Evolutionary conservation across 306 rosid species (phyloP).

Genomic region (Abrus pulchellus): DNA sequence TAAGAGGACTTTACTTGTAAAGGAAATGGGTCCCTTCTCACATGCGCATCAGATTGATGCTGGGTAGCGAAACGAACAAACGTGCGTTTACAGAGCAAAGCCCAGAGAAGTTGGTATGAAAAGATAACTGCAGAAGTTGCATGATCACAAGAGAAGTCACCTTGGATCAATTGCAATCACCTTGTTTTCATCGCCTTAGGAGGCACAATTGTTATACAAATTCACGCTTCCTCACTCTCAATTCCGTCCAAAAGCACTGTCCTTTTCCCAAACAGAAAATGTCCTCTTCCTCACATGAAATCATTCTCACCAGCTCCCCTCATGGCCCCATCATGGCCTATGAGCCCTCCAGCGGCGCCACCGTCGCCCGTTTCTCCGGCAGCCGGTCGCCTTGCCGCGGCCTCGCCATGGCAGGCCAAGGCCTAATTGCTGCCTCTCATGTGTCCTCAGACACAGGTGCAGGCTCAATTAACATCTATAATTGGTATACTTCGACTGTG

Average conservation of each 20-base stretch:
- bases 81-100: too few relatives aligned
- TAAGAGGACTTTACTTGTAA: too few relatives aligned
- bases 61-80: too few relatives aligned
- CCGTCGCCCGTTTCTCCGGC: constrained; percentile 50
- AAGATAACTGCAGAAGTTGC: not conserved
- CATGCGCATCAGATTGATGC: too few relatives aligned
- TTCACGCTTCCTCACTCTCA: constrained; percentile 37
- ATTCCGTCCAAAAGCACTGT: too few relatives aligned
- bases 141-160: not conserved
- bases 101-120: not conserved
- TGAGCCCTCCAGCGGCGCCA: constrained; percentile 55
- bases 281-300: constrained; percentile 55
- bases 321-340: constrained; percentile 69
- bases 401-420: constrained; percentile 51
- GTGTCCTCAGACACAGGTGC: constrained; percentile 62
- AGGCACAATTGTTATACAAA: not conserved
- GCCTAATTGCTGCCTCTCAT: constrained; percentile 62
- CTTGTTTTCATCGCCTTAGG: constrained; percentile 57
- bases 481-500: constrained; percentile 63
- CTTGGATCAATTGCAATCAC: not conserved
- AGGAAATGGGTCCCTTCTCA: too few relatives aligned
- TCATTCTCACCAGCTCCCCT: constrained; percentile 72
- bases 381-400: constrained; percentile 68
- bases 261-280: constrained; percentile 51
- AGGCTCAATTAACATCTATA: constrained; percentile 74